A percentile compares a stretch with the other conserved stretches of the same genome.
These are phyloP conservation scores for Hemisphaericaspora subhashii DNA, from an alignment of 1,139 yeast genomes.

Conservation along the genomic window DNA sequence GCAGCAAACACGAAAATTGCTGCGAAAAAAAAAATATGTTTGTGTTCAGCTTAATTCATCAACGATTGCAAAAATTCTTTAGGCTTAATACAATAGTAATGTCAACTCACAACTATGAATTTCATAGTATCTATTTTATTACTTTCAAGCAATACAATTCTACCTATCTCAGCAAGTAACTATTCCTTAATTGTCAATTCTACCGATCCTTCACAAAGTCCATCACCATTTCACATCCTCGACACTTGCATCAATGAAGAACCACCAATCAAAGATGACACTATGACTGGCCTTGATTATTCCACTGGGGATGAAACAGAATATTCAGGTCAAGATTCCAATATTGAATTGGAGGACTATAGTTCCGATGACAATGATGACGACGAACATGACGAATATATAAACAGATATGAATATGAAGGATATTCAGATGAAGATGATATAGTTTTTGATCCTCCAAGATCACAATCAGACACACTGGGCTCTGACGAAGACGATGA, in stretches of 20 bases:
- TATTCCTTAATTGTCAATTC: not conserved
- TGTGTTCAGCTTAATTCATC: no score
- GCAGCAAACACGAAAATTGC: no score
- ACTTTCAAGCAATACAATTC: constrained; percentile 8
- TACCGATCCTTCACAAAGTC: not conserved
- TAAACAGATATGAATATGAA: not conserved
- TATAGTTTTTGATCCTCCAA: constrained; percentile 2
- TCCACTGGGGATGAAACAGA: not conserved
- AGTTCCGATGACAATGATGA: not conserved
- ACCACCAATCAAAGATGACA: no score
- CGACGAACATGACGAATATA: constrained; percentile 1
- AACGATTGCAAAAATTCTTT: constrained; percentile 2
- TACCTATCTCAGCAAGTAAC: not conserved
- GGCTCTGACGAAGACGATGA: not conserved
- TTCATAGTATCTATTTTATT: constrained; percentile 12
- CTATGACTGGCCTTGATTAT: not conserved
- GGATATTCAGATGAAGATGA: constrained; percentile 1
- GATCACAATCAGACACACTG: not conserved
- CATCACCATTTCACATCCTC: not conserved
- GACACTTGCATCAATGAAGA: no score
- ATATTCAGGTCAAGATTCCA: not conserved
- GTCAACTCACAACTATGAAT: constrained; percentile 7
- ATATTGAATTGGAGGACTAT: constrained; percentile 3
- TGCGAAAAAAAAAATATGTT: not conserved
- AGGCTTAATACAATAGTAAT: not conserved